Evolutionary conservation across 331 rosid species (phyloP).

Genomic region (Acacia concinna): DNA sequence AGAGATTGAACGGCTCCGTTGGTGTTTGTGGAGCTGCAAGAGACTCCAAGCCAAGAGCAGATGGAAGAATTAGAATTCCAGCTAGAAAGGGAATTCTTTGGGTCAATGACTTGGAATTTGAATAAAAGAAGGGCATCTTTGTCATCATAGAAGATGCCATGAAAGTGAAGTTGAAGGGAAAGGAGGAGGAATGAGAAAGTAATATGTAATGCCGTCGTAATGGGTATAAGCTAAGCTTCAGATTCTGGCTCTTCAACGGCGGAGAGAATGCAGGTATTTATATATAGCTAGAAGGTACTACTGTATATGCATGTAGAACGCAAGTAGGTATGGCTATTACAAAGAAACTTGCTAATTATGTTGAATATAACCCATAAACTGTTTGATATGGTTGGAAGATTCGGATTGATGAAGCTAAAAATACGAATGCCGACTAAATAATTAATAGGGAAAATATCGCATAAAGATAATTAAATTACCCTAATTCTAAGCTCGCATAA

Average conservation of each 20-base stretch:
- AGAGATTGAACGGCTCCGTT: slow-evolving; percentile 40
- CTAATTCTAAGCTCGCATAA: too few species aligned
- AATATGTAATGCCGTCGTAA: neutral
- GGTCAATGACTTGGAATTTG: slow-evolving; percentile 35
- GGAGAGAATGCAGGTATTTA: neutral
- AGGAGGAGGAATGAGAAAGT: slow-evolving; percentile 1
- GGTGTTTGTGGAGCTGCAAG: slow-evolving; percentile 32
- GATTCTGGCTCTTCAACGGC: neutral
- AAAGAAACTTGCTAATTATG: too few species aligned
- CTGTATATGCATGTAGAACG: too few species aligned
- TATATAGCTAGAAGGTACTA: too few species aligned
- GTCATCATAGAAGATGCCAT: slow-evolving; percentile 27
- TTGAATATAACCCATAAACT: too few species aligned
- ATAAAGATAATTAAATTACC: too few species aligned
- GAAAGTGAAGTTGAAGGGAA: slow-evolving; percentile 13
- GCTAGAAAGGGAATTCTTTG: slow-evolving; percentile 7
- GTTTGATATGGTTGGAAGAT: too few species aligned
- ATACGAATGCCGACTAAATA: too few species aligned
- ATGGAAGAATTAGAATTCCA: slow-evolving; percentile 31
- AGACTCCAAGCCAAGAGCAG: slow-evolving; percentile 39
- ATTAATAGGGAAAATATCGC: too few species aligned
- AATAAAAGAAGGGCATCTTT: slow-evolving; percentile 34
- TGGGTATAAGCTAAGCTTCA: neutral
- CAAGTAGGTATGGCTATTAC: too few species aligned
- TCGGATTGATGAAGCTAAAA: too few species aligned